Evolutionary conservation across 208 protist species (phyloP), one percentile per base, ranked within the genome.

Genomic region (Sergeia podlipaevii): DNA sequence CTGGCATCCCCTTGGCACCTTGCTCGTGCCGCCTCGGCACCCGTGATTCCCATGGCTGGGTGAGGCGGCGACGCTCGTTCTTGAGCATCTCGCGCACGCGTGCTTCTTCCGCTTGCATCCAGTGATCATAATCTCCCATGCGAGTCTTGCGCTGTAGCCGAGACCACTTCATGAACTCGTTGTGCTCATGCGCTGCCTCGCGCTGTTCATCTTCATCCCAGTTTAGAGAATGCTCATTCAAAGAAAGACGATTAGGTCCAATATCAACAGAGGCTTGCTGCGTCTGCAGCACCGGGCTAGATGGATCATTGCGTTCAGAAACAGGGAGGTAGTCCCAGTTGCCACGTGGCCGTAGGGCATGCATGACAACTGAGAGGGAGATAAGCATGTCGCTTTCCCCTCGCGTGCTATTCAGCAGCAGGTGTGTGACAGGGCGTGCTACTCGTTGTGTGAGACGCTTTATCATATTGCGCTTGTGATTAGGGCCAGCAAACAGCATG

Each of bases 241-340:
- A 42, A 8, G 60, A 60, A n/a, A 93, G 61, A 0, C 90, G 86
- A 42, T 91, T 75, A 10, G 83, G 49, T 10, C 85, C 80, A 50
- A 93, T 87, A 52, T 89, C 78, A 5, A 89, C 86, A 0, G 60
- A 74, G 13, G 68, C 76, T 0, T 44, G 39, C 49, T 59, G 55
- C 11, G 65, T 69, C 54, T 94, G 89, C 48, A 88, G 48, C 28
- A 18, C 54, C 23, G 77, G 4, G 1, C 65, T 60, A 10, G 80
- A 74, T 4, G 47, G 11, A 17, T 70, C 70, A 17, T 50, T 10
- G 30, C 60, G 55, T 26, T 78, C 53, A 1, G 46, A 27, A 4
- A 65, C 33, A 0, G 89, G 89, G 26, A 95, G 59, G 61, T 95
- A 95, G 52, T 95, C 85, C 85, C 85, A 95, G 47, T 91, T 65